Percentiles rank a stretch among this genome's conserved stretches.
phyloP scores from a whole-genome alignment of 306 rosid species.

The Corylus avellana region DNA sequence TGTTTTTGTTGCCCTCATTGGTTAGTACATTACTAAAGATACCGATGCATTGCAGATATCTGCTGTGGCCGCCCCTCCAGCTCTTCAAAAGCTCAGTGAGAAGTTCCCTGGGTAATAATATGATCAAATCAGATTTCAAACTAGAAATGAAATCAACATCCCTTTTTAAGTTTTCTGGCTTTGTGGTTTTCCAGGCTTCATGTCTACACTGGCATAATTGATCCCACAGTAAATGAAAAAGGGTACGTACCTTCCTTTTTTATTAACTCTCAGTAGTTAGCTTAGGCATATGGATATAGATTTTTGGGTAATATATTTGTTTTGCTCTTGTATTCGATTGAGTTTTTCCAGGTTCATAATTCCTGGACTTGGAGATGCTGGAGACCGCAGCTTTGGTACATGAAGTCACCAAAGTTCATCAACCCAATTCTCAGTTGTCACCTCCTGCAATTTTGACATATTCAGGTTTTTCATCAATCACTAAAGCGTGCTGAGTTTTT shows the following conservation, averaged over 20 bases:
- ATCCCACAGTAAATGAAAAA: constrained; percentile 77
- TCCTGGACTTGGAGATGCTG: constrained; percentile 99
- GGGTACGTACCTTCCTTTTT: constrained; percentile 54
- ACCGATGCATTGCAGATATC: constrained; percentile 63
- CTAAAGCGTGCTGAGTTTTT: not conserved
- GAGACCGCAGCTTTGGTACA: constrained; percentile 92
- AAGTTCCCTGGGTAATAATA: constrained; percentile 84
- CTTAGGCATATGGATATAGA: constrained; percentile 2
- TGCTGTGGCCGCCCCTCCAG: constrained; percentile 91
- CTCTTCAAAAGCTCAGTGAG: constrained; percentile 90
- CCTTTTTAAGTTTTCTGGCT: constrained; percentile 14
- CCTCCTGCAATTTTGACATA: constrained; percentile 40
- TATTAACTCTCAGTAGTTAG: not conserved
- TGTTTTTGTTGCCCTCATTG: constrained; percentile 2
- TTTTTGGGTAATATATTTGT: constrained; percentile 2
- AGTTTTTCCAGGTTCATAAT: constrained; percentile 67
- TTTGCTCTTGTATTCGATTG: not conserved
- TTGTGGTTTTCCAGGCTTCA: constrained; percentile 60
- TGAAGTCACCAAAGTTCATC: constrained; percentile 15
- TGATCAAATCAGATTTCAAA: constrained; percentile 8
- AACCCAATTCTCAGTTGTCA: not conserved
- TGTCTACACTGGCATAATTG: constrained; percentile 86
- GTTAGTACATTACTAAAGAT: not conserved
- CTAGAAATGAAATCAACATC: constrained; percentile 10
- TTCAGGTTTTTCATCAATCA: not conserved